A percentile compares a stretch with the other conserved stretches of the same genome.
phyloP scores from a whole-genome alignment of 495 filamentous ascomycete genomes.

The Podospora fimiseda region DNA sequence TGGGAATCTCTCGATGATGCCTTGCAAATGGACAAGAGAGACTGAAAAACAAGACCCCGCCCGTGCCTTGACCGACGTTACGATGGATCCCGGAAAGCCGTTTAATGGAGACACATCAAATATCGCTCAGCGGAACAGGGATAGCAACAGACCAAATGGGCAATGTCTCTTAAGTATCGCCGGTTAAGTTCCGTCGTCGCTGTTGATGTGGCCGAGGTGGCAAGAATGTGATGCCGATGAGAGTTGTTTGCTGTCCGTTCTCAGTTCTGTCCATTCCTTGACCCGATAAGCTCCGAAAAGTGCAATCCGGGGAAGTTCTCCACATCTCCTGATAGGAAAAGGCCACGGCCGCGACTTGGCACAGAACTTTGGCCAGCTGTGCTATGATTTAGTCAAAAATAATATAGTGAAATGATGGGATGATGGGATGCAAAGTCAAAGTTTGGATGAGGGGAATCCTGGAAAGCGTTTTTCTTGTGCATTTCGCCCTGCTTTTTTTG shows the following conservation, averaged over 20 bases:
- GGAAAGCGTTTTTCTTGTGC: neutral
- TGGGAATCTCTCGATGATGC: slow-evolving; percentile 4
- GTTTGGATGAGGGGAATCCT: neutral
- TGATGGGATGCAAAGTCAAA: slow-evolving; percentile 1
- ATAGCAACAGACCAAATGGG: neutral
- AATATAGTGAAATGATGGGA: neutral
- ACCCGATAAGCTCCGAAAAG: slow-evolving; percentile 12
- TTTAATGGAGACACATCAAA: neutral
- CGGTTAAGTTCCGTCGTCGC: neutral
- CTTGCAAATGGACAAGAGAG: slow-evolving; percentile 2
- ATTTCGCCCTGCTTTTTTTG: neutral
- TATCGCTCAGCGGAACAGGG: slow-evolving; percentile 1
- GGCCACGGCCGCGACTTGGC: neutral
- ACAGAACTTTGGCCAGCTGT: neutral
- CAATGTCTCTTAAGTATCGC: neutral
- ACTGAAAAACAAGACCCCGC: slow-evolving; percentile 8
- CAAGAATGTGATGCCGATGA: no score
- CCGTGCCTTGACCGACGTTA: slow-evolving; percentile 2
- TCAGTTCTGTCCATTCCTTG: neutral
- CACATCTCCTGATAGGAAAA: slow-evolving; percentile 10
- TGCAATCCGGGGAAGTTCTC: slow-evolving; percentile 12
- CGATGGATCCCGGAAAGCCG: slow-evolving; percentile 2
- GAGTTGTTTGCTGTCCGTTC: no score
- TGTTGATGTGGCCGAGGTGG: no score
- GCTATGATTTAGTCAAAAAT: neutral